These are phyloP conservation scores for Coprinellus aureogranulatus DNA, from an alignment of 768 basidiomycete genomes.

Conservation along the genomic window DNA sequence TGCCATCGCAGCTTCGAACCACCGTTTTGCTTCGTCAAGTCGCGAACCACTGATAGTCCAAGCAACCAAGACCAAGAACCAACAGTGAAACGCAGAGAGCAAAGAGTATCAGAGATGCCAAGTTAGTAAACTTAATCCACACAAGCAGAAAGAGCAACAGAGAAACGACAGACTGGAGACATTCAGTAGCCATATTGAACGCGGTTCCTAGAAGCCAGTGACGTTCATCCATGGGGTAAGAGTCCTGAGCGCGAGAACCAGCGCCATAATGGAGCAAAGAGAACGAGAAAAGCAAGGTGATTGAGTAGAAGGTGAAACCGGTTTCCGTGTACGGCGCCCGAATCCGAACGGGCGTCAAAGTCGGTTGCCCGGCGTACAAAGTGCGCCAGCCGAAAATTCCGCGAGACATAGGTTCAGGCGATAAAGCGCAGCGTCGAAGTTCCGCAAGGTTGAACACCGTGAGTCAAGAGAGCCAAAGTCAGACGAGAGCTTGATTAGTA, in stretches of 20 bases:
- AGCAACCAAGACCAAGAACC: not conserved
- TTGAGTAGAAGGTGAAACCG: too few species aligned
- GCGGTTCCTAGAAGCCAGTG: slow-evolving; percentile 81
- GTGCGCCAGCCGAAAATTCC: too few species aligned
- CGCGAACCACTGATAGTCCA: slow-evolving; percentile 53
- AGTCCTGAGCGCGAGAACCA: not conserved
- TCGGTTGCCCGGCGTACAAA: too few species aligned
- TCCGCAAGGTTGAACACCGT: not conserved
- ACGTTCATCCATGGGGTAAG: slow-evolving; percentile 78
- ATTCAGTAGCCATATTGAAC: slow-evolving; percentile 85
- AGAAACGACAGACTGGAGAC: slow-evolving; percentile 63
- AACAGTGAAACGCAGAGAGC: not conserved
- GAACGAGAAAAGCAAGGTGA: not conserved
- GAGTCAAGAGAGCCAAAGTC: not conserved
- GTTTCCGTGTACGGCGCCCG: too few species aligned
- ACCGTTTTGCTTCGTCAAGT: slow-evolving; percentile 78
- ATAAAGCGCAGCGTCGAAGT: not conserved
- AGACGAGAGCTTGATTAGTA: not conserved
- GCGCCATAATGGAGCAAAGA: not conserved
- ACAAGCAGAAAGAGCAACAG: not conserved
- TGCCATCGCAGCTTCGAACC: slow-evolving; percentile 79
- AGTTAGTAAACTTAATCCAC: not conserved
- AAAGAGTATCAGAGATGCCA: not conserved
- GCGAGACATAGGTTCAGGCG: too few species aligned
- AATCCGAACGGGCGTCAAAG: too few species aligned